Percentiles rank a stretch among this genome's conserved stretches.
phyloP scores from a whole-genome alignment of 768 basidiomycete species.

The Tulasnella calospora region DNA sequence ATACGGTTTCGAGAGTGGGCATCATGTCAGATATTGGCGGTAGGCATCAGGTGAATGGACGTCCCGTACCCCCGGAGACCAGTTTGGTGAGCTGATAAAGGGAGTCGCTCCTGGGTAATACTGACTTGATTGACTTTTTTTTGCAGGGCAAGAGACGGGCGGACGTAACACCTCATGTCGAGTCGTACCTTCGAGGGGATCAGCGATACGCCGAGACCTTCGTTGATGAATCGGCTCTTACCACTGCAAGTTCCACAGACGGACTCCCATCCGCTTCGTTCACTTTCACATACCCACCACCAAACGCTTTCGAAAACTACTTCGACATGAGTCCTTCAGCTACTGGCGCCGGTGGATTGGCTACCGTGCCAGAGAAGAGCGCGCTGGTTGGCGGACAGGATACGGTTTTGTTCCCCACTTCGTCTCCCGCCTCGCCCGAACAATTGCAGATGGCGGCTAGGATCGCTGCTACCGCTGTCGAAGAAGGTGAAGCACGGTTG shows the following conservation, averaged over 20 bases:
- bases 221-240: background rate
- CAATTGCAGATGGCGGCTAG: background rate
- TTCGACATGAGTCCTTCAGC: slow-evolving; percentile 24
- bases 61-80: slow-evolving; percentile 47
- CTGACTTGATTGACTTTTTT: slow-evolving; percentile 28
- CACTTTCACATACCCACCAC: slow-evolving; percentile 23
- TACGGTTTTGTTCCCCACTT: slow-evolving; percentile 18
- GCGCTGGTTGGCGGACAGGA: slow-evolving; percentile 19
- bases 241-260: slow-evolving; percentile 1
- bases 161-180: slow-evolving; percentile 64
- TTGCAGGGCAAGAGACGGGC: slow-evolving; percentile 61
- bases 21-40: slow-evolving; percentile 37
- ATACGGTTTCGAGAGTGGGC: slow-evolving; percentile 66
- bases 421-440: slow-evolving; percentile 13
- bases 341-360: slow-evolving; percentile 14
- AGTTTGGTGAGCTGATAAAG: slow-evolving; percentile 9
- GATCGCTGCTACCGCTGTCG: slow-evolving; percentile 1
- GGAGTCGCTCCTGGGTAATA: background rate
- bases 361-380: slow-evolving; percentile 18
- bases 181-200: slow-evolving; percentile 75
- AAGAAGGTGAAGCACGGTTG: background rate
- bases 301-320: slow-evolving; percentile 21
- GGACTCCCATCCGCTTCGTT: slow-evolving; percentile 14
- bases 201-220: slow-evolving; percentile 41
- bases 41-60: slow-evolving; percentile 77